Percentiles rank a stretch among this genome's conserved stretches.
These are phyloP conservation scores for Poa annua DNA, from an alignment of 176 grass and related monocot species.

Conservation along the genomic window DNA sequence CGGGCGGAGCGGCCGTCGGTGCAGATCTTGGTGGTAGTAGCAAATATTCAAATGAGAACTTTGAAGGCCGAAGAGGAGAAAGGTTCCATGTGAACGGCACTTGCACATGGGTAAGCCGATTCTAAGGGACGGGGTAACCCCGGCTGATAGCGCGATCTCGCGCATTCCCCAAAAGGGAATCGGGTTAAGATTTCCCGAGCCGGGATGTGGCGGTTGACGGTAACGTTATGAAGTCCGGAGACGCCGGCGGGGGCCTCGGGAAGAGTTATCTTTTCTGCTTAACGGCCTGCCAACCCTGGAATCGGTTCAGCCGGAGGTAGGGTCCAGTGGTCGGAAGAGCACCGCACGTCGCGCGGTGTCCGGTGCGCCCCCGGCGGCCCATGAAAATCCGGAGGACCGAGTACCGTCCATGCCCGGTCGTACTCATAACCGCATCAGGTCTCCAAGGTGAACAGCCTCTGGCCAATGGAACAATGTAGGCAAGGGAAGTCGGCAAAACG, in stretches of 20 bases:
- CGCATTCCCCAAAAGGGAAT: conserved; percentile 35
- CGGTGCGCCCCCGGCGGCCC: conserved; percentile 62
- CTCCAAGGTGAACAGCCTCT: conserved; percentile 70
- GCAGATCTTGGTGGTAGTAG: conserved; percentile 73
- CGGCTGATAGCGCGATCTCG: conserved; percentile 42
- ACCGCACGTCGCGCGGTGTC: conserved; percentile 67
- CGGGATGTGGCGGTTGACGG: conserved; percentile 58
- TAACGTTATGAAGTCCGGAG: conserved; percentile 63
- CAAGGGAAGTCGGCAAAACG: conserved; percentile 80
- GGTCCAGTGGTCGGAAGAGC: conserved; percentile 72
- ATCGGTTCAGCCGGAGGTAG: conserved; percentile 74
- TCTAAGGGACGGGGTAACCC: conserved; percentile 70
- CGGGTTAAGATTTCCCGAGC: conserved; percentile 49
- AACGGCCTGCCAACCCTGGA: conserved; percentile 71
- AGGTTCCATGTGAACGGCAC: conserved; percentile 57
- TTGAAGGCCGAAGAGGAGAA: conserved; percentile 49
- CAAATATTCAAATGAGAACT: conserved; percentile 87
- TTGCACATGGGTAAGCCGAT: conserved; percentile 70
- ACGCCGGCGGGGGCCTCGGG: conserved; percentile 57
- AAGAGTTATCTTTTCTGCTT: conserved; percentile 77
- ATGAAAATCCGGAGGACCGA: conserved; percentile 73
- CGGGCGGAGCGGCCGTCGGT: conserved; percentile 58
- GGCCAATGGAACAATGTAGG: conserved; percentile 75
- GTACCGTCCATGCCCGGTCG: conserved; percentile 55
- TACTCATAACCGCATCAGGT: conserved; percentile 78